Percentiles rank a stretch among this genome's conserved stretches.
Evolutionary conservation across 805 yeast species (phyloP).

Genomic region (Candida mattraensis): DNA sequence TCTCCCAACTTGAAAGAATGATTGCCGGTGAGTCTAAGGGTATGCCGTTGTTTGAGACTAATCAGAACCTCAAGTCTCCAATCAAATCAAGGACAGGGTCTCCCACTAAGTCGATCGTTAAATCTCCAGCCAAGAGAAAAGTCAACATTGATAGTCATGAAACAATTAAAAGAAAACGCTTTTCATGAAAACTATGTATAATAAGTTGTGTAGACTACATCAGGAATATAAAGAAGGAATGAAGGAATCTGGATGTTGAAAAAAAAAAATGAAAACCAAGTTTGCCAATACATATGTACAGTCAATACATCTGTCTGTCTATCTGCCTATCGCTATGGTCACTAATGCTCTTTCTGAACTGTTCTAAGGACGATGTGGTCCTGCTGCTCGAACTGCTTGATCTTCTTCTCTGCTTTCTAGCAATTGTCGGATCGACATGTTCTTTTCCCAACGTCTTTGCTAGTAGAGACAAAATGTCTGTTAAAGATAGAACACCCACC

Average conservation of each 20-base stretch:
- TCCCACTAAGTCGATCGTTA: not conserved
- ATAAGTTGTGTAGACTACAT: too few species aligned
- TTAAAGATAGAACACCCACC: slow-evolving; percentile 87
- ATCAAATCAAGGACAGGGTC: too few species aligned
- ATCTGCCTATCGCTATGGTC: slow-evolving; percentile 33
- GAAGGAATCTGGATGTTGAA: too few species aligned
- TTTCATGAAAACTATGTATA: too few species aligned
- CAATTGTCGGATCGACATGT: slow-evolving; percentile 76
- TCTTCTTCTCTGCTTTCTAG: slow-evolving; percentile 86
- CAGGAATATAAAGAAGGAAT: too few species aligned
- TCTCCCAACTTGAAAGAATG: slow-evolving; percentile 2
- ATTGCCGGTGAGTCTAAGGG: too few species aligned
- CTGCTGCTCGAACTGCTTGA: slow-evolving; percentile 42
- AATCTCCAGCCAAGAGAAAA: not conserved
- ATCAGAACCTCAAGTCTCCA: not conserved
- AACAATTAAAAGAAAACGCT: too few species aligned
- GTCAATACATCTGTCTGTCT: not conserved
- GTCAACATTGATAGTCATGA: not conserved
- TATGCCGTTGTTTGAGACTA: too few species aligned
- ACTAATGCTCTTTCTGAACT: slow-evolving; percentile 43
- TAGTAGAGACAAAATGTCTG: slow-evolving; percentile 81
- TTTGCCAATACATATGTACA: too few species aligned
- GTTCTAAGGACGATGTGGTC: slow-evolving; percentile 40
- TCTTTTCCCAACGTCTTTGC: slow-evolving; percentile 72
- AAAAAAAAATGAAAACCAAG: too few species aligned